These are phyloP conservation scores for Neolentinus lepideus DNA, from an alignment of 1,284 basidiomycete genomes.

Conservation along the genomic window DNA sequence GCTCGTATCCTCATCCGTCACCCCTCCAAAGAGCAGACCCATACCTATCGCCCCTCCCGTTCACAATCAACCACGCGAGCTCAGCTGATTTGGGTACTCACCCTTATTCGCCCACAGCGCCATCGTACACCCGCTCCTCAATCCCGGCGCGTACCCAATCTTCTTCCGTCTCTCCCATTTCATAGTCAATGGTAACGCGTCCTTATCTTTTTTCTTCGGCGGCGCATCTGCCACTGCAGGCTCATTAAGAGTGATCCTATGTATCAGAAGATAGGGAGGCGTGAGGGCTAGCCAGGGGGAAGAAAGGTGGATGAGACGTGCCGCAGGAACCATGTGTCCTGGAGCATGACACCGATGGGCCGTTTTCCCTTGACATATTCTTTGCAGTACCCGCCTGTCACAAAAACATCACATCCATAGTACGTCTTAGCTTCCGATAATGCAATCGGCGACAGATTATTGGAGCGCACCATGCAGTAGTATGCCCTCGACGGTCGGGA, in stretches of 20 bases:
- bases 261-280: slow-evolving; percentile 63
- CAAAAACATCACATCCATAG: not conserved
- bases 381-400: slow-evolving; percentile 82
- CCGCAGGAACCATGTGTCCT: slow-evolving; percentile 91
- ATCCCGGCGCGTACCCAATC: not conserved
- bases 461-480: slow-evolving; percentile 62
- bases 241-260: slow-evolving; percentile 26
- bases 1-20: slow-evolving; percentile 82
- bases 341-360: slow-evolving; percentile 80
- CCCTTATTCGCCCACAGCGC: slow-evolving; percentile 61
- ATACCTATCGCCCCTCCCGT: slow-evolving; percentile 25
- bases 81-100: not conserved
- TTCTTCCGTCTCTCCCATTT: slow-evolving; percentile 85
- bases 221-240: slow-evolving; percentile 7
- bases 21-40: slow-evolving; percentile 87
- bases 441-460: not conserved
- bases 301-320: slow-evolving; percentile 21
- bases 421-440: no score
- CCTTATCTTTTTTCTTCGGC: slow-evolving; percentile 19
- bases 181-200: slow-evolving; percentile 41
- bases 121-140: slow-evolving; percentile 58
- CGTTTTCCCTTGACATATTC: slow-evolving; percentile 86
- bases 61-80: not conserved
- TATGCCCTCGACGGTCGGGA: slow-evolving; percentile 77
- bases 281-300: not conserved